Base-by-base conservation (phyloP, 805 yeast species). In the Zygotorulaspora danielsina region DNA sequence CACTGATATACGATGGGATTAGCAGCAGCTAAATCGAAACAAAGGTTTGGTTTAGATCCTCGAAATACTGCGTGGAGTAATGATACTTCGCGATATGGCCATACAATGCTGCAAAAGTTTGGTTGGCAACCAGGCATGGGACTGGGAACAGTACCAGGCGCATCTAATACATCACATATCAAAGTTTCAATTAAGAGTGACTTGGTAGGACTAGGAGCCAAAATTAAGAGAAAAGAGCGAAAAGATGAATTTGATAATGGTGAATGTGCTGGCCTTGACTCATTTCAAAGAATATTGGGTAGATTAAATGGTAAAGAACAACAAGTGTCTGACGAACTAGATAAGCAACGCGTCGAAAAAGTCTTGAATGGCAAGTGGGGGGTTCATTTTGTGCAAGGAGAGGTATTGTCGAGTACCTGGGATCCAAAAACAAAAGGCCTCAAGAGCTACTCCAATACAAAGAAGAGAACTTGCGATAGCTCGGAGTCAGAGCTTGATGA, bases 61-160 rank as follows among this genome's bases (percentile, higher is more conserved):
- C 71, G 97, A 56, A 90, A 90, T 56, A 89, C 96, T 1, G 75
- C 79, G 45, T 90, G 98, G 98, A 82, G 96, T 18, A 87, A 87
- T 56, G 85, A 86, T 53, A 78, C 81, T 0, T 69, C 71, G 3
- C 66, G 96, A 36, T 90, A 90, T 55, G 98, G 98, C 0, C 96
- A 84, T 59, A 77, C 82, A 54, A 88, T 88, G 61, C 62, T 90
- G 44, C 78, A 78, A 46, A 81, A 77, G 50, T 68, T 81, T 57
- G 98, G 98, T 12, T 90, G 98, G 98, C 73, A 70, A 37, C 95
- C 95, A 2, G 98, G 98, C 13, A 67, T 70, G 46, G 97, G 97
- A 6, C 71, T 90, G 15, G 98, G 98, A 2, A 59, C 76, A 35
- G 24, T 41, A 6, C 62, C 62, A 15, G 30, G 27, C 19, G 79